phyloP scores from a whole-genome alignment of 2,329 filamentous ascomycete species.

The Aureobasidium sp. region DNA sequence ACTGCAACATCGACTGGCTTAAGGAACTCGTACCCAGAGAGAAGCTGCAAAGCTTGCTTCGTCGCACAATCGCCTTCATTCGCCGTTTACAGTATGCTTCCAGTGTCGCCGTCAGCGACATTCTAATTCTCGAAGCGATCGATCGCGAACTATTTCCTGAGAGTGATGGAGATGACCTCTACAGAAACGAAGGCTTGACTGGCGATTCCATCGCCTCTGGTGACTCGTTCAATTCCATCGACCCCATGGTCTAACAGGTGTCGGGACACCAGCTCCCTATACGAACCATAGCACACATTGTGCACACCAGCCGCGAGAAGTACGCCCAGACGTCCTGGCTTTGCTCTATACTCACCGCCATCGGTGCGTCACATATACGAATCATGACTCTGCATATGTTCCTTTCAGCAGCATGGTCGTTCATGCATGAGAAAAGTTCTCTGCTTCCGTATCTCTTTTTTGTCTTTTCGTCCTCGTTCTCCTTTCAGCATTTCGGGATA shows the following conservation, averaged over 20 bases:
- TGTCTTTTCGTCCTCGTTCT: conserved; percentile 41
- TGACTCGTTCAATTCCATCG: not conserved
- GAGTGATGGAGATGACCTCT: not conserved
- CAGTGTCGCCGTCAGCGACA: not conserved
- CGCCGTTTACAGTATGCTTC: not conserved
- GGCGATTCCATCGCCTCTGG: conserved; percentile 42
- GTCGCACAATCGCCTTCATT: conserved; percentile 70
- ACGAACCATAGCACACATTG: too few species aligned
- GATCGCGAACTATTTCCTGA: not conserved
- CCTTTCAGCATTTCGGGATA: not conserved
- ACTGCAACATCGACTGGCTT: conserved; percentile 49
- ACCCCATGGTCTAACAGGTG: not conserved
- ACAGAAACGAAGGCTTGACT: not conserved
- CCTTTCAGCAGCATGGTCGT: not conserved
- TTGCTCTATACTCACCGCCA: too few species aligned
- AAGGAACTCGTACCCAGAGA: conserved; percentile 47
- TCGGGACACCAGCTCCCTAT: not conserved
- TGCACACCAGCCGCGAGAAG: not conserved
- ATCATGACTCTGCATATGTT: not conserved
- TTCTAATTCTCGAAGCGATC: conserved; percentile 7
- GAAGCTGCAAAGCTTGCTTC: conserved; percentile 52
- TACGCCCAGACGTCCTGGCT: too few species aligned
- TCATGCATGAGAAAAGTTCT: too few species aligned
- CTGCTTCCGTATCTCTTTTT: not conserved
- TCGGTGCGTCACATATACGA: not conserved